Evolutionary conservation across 1,284 basidiomycete species (phyloP).

Genomic region (Heliocybe sulcata): DNA sequence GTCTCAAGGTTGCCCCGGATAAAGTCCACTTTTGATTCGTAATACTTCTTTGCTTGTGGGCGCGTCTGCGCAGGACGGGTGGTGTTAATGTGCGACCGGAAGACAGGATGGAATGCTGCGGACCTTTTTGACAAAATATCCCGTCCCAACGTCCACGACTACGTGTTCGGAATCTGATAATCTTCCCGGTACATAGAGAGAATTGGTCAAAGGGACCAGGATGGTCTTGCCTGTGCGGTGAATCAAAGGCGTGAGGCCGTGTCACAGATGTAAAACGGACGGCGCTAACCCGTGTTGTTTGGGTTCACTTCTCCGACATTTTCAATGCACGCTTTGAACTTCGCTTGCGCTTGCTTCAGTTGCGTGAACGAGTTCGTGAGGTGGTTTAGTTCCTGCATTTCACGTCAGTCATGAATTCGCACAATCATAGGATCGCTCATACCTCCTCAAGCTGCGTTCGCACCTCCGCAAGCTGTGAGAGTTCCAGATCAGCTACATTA

Average conservation of each 20-base stretch:
- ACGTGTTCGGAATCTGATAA: constrained; percentile 81
- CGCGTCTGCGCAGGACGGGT: constrained; percentile 64
- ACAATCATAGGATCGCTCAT: constrained; percentile 10
- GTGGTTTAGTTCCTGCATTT: constrained; percentile 82
- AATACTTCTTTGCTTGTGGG: constrained; percentile 72
- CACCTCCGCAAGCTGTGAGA: constrained; percentile 80
- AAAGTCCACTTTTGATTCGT: constrained; percentile 70
- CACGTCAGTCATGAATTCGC: constrained; percentile 5
- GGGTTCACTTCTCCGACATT: constrained; percentile 77
- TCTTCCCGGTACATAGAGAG: constrained; percentile 92
- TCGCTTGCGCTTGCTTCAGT: constrained; percentile 87
- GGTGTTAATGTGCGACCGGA: constrained; percentile 3
- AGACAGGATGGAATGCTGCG: constrained; percentile 10
- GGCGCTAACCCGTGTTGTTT: constrained; percentile 58
- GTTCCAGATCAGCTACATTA: constrained; percentile 72
- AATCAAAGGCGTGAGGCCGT: neutral
- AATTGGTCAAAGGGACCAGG: constrained; percentile 89
- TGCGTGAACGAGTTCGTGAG: constrained; percentile 90
- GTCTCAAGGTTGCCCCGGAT: constrained; percentile 76
- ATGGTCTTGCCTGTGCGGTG: constrained; percentile 67
- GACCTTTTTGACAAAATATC: constrained; percentile 95
- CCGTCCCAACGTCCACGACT: constrained; percentile 93
- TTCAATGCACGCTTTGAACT: constrained; percentile 85
- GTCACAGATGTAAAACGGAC: neutral
- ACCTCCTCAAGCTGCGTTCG: constrained; percentile 88